Base-by-base conservation (phyloP, 495 filamentous ascomycete species). In the Friedmanniomyces simplex region DNA sequence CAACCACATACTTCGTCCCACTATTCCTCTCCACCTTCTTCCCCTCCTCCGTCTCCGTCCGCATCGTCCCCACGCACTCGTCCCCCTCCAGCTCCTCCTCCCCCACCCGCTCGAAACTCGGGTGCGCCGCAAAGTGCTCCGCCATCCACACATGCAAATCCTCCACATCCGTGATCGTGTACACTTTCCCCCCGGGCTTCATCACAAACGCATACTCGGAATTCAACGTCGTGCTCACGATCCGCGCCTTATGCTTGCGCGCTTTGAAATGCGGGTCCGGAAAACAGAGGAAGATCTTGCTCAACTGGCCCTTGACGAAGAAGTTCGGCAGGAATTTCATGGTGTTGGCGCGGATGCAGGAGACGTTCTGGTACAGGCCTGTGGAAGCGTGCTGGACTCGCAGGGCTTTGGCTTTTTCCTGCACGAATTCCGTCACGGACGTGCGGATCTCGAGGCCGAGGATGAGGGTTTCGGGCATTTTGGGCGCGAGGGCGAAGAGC, bases 301-400 rank as follows among this genome's bases (percentile, higher is more conserved):
- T 78, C 28, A 98, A 81, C 67, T 95, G 86, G 25, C 68, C 65
- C 42, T 71, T 85, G 52, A 69, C 72, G 75, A 97, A 96, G 77
- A 96, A 94, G 69, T 97, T 96, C 41, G 93, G 91, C 16, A 97
- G 74, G 74, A 96, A 97, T 63, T 97, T 97, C 93, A 98, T 98
- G 14, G 87, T 88, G 74, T 98, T 98, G 59, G 86, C 86, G 57
- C 93, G 85, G 42, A 96, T 71, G 56, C 88, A 91, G 47, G 83
- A 77, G 58, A 91, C 84, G 71, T 98, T 97, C 63, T 89, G 85
- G 71, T 90, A 97, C 22, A 24, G 25, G 41, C 59, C 60, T 46
- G 62, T 36, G 49, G 32, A 59, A 50, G 62, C 63, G 65, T 84
- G 77, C 64, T 94, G 85, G 12, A 69, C 63, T 36, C 91, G 82